Base-by-base conservation (phyloP, 2,329 filamentous ascomycete species). In the Ceratocystis harringtonii region DNA sequence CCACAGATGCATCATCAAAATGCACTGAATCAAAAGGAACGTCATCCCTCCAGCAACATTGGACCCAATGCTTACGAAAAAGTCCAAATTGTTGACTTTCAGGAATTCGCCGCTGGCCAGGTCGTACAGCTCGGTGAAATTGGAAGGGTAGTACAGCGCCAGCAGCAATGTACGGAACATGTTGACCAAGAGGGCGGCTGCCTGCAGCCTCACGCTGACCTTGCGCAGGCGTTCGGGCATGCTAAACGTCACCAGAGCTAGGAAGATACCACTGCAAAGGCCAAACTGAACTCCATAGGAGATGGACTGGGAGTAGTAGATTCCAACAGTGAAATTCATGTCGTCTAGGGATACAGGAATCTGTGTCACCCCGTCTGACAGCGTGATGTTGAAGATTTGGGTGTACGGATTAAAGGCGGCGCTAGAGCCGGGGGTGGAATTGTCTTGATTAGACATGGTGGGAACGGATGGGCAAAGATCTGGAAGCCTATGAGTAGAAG, bases 281-380 rank as follows among this genome's bases (percentile, higher is more conserved):
- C 89, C 89, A 63, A 91, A 78, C 72, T 92, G 88, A 19, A 81
- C 76, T 63, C 82, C 85, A 72, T 86, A 89, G 74, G 85, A 86
- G 77, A 89, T 84, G 72, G 72, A 72, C 30, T 75, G 72, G 70
- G 72, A 75, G 68, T 73, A 67, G 50, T 73, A 71, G 36, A 72
- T 71, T 28, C 70, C 68, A 68, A 73, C 74, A 62, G 72, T 69
- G 28, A 61, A 48, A 68, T 78, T 73, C 60, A 80, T 36, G 19
- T 30, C n/a, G 17, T 45, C 22, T 3, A 65, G n/a, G 10, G 55
- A n/a, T 3, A 65, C 28, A 1, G 52, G 28, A 15, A 60, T 48
- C 8, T 22, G 22, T 15, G 63, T 60, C 8, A 65, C 52, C 3
- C 52, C 52, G 8, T 65, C 50, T 4, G 52, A 25, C 7, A 25